phyloP scores from a whole-genome alignment of 1,139 yeast genomes.

The Taphrina pruni region DNA sequence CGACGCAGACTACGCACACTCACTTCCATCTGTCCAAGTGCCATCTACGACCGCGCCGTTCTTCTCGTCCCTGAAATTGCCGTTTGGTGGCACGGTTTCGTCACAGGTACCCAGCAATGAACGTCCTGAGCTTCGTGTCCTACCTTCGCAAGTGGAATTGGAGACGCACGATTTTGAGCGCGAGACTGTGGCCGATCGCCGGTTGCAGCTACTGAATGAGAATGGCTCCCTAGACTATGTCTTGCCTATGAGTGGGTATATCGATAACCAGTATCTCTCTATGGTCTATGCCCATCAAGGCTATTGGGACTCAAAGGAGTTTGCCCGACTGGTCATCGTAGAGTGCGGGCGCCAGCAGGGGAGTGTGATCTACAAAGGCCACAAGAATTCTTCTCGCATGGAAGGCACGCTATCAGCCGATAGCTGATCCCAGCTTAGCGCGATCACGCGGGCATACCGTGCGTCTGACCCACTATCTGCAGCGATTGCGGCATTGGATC shows the following conservation, averaged over 20 bases:
- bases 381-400: not conserved
- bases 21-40: constrained; percentile 49
- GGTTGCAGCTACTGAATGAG: constrained; percentile 52
- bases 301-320: constrained; percentile 55
- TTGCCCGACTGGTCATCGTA: constrained; percentile 55
- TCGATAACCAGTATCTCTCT: constrained; percentile 54
- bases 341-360: constrained; percentile 52
- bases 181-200: constrained; percentile 49
- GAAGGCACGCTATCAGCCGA: not conserved
- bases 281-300: constrained; percentile 56
- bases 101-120: not conserved
- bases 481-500: too few species aligned
- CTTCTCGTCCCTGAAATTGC: constrained; percentile 28
- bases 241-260: constrained; percentile 51
- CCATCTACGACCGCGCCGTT: constrained; percentile 45
- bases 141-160: constrained; percentile 48
- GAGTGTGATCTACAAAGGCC: constrained; percentile 19
- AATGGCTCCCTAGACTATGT: constrained; percentile 56
- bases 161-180: constrained; percentile 49
- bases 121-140: constrained; percentile 10
- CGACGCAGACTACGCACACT: constrained; percentile 49
- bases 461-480: not conserved
- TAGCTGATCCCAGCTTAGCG: not conserved
- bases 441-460: not conserved
- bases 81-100: constrained; percentile 9